Percentiles rank a stretch among this genome's conserved stretches.
These are phyloP conservation scores for Mortierella sp. DNA, from an alignment of 371 early-diverging fungal genomes.

Conservation along the genomic window DNA sequence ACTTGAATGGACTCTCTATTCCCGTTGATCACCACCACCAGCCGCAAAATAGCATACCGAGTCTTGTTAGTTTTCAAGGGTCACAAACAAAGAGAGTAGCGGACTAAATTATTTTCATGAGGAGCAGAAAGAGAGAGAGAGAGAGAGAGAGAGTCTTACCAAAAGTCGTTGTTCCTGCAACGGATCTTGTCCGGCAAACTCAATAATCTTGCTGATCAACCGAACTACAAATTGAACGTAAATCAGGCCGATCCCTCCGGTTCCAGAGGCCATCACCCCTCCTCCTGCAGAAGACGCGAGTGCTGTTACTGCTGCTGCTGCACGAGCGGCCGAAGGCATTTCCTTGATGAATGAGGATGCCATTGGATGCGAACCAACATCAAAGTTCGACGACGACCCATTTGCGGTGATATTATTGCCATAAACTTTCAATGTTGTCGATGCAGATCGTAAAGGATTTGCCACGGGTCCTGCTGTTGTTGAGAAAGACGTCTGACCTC, in stretches of 20 bases:
- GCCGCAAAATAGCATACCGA: not conserved
- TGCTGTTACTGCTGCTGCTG: conserved; percentile 30
- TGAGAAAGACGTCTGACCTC: conserved; percentile 3
- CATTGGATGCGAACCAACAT: not conserved
- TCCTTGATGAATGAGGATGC: not conserved
- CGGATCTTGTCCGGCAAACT: conserved; percentile 39
- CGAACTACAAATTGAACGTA: conserved; percentile 52
- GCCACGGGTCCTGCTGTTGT: not conserved
- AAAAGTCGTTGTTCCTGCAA: conserved; percentile 39
- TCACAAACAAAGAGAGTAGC: not conserved
- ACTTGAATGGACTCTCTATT: conserved; percentile 41
- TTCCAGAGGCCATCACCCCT: conserved; percentile 41
- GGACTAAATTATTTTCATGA: not conserved
- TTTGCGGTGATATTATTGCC: not conserved
- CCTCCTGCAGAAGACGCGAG: conserved; percentile 37
- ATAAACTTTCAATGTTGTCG: no score
- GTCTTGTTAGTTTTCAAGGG: not conserved
- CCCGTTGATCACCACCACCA: not conserved
- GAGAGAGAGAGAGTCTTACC: conserved; percentile 11
- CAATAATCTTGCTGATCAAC: conserved; percentile 41
- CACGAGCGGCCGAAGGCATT: conserved; percentile 24
- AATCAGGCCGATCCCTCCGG: conserved; percentile 44
- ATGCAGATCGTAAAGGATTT: no score
- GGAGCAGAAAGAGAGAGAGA: not conserved
- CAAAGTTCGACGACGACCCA: no score